Conservation (phyloP, 495 filamentous ascomycete genomes). For the Aspergillus bridgeri region DNA sequence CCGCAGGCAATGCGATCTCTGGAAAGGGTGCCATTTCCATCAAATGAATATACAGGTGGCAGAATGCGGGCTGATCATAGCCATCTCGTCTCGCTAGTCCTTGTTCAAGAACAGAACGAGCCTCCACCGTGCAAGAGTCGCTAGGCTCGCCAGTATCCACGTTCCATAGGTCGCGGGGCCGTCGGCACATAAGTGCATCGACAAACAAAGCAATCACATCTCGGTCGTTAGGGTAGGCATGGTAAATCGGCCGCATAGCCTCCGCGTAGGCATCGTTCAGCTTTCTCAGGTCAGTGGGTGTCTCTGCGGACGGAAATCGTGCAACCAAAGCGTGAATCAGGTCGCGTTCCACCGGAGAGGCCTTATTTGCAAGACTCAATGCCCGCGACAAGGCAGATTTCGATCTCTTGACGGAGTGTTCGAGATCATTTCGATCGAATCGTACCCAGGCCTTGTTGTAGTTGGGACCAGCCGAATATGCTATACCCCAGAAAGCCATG, state of each 20-base stretch:
- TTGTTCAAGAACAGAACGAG: constrained; percentile 52
- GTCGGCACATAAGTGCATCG: constrained; percentile 62
- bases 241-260: constrained; percentile 56
- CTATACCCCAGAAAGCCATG: constrained; percentile 66
- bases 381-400: constrained; percentile 42
- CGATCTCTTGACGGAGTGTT: constrained; percentile 37
- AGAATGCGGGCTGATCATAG: constrained; percentile 51
- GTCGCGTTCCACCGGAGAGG: constrained; percentile 48
- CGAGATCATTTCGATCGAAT: constrained; percentile 52
- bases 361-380: constrained; percentile 18
- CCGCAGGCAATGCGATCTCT: constrained; percentile 50
- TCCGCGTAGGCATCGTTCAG: constrained; percentile 55
- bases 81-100: constrained; percentile 37
- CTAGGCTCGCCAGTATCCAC: constrained; percentile 54
- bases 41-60: constrained; percentile 66
- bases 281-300: constrained; percentile 36
- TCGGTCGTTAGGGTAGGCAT: constrained; percentile 48
- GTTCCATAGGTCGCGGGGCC: constrained; percentile 64
- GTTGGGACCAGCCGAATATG: constrained; percentile 62
- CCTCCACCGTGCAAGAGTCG: constrained; percentile 54
- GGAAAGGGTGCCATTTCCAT: constrained; percentile 66
- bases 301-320: constrained; percentile 46
- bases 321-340: constrained; percentile 52
- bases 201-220: constrained; percentile 58
- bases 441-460: constrained; percentile 68